Conservation (phyloP, 306 rosid species). For the Sesbania bispinosa region DNA sequence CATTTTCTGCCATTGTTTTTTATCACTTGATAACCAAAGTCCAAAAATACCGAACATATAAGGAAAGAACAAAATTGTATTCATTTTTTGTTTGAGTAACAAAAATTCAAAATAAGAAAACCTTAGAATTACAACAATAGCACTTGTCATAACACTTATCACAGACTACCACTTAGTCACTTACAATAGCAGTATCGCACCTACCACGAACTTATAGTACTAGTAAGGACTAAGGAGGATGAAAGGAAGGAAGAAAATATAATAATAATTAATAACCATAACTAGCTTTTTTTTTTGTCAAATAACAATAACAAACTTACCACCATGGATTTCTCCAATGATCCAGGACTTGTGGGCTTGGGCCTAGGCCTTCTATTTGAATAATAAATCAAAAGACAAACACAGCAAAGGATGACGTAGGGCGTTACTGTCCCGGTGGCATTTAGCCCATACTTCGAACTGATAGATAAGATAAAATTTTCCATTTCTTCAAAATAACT, state of each 20-base stretch:
- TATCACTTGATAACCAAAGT: not conserved
- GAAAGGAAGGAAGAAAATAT: not conserved
- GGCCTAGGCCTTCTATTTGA: not conserved
- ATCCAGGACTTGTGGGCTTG: conserved; percentile 26
- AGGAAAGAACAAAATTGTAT: not conserved
- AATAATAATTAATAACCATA: too few relatives aligned
- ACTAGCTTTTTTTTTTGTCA: too few relatives aligned
- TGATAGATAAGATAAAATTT: not conserved
- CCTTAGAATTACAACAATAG: not conserved
- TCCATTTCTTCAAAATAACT: not conserved
- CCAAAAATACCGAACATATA: not conserved
- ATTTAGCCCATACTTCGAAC: conserved; percentile 27
- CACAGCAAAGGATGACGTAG: conserved; percentile 17
- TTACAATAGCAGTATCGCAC: not conserved
- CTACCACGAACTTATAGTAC: not conserved
- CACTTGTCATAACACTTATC: not conserved
- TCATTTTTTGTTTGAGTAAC: not conserved
- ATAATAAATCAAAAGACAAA: conserved; percentile 20
- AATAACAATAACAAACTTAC: not conserved
- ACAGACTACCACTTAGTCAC: not conserved
- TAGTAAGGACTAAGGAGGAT: not conserved
- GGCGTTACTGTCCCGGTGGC: conserved; percentile 19
- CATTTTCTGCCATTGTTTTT: not conserved
- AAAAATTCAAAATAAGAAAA: not conserved
- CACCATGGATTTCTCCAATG: conserved; percentile 41